phyloP scores from a whole-genome alignment of 2,329 filamentous ascomycete genomes.

The Colletotrichum orbiculare region DNA sequence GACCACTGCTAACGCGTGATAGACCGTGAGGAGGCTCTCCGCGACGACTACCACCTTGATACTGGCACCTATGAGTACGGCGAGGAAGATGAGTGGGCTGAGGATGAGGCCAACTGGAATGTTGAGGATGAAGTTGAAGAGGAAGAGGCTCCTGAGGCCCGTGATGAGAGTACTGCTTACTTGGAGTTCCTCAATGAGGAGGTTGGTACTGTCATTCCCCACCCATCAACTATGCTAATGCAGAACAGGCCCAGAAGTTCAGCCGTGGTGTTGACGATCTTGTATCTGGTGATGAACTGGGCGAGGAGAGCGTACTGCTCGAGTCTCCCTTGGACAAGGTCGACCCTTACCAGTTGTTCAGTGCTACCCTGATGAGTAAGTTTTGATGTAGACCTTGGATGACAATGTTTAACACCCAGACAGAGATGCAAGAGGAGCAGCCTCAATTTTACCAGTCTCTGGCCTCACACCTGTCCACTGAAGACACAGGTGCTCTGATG shows the following conservation, averaged over 20 bases:
- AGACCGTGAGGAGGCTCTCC: constrained; percentile 92
- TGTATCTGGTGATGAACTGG: constrained; percentile 85
- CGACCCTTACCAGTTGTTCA: constrained; percentile 93
- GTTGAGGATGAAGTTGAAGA: constrained; percentile 77
- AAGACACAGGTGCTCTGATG: constrained; percentile 86
- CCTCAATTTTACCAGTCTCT: constrained; percentile 88
- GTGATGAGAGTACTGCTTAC: constrained; percentile 93
- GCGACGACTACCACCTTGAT: constrained; percentile 84
- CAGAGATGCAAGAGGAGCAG: constrained; percentile 90
- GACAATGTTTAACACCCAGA: constrained; percentile 36
- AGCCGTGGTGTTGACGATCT: constrained; percentile 72
- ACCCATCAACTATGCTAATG: constrained; percentile 38
- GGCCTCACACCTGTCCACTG: constrained; percentile 79
- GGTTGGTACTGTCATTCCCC: constrained; percentile 56
- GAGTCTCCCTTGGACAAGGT: constrained; percentile 96
- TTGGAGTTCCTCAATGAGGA: constrained; percentile 96
- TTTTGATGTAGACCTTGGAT: constrained; percentile 40
- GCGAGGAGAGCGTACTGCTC: constrained; percentile 91
- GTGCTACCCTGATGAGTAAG: constrained; percentile 83
- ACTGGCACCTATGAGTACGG: constrained; percentile 70
- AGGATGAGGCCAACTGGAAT: constrained; percentile 85
- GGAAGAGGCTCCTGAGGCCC: constrained; percentile 73
- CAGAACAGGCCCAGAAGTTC: constrained; percentile 81
- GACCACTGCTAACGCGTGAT: constrained; percentile 41
- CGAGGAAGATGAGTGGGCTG: constrained; percentile 84